Percentiles rank a stretch among this genome's conserved stretches.
Conservation (phyloP, 129 eudicot species). For the Lactuca saligna region DNA sequence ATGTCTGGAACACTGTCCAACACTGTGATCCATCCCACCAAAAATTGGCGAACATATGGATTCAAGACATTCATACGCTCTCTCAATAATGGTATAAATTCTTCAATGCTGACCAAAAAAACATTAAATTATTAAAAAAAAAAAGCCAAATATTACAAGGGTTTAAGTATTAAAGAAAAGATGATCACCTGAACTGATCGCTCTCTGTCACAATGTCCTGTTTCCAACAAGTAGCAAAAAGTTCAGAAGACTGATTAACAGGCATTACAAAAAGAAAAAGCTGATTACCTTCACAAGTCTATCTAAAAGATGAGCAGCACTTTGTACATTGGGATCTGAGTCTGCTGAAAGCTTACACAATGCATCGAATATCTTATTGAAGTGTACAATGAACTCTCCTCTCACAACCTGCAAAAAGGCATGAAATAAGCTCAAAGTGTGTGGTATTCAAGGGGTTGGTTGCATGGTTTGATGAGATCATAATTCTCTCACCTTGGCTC, state of each 20-base stretch:
- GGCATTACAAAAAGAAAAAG: not conserved
- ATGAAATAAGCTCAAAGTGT: conserved; percentile 24
- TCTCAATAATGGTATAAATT: conserved; percentile 93
- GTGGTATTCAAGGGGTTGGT: conserved; percentile 8
- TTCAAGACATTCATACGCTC: conserved; percentile 96
- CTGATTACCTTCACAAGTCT: conserved; percentile 35
- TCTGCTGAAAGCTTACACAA: conserved; percentile 97
- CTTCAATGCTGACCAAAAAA: conserved; percentile 71
- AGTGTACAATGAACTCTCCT: conserved; percentile 90
- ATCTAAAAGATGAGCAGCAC: conserved; percentile 98
- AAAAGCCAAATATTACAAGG: not conserved
- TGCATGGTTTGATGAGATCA: not conserved
- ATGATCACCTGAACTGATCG: conserved; percentile 81
- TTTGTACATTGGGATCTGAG: conserved; percentile 96
- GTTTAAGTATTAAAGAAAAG: too few relatives aligned
- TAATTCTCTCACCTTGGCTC: conserved; percentile 45
- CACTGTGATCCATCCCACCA: conserved; percentile 97
- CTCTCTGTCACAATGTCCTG: conserved; percentile 97
- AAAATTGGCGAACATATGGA: conserved; percentile 94
- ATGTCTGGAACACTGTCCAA: conserved; percentile 97
- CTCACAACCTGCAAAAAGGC: conserved; percentile 79
- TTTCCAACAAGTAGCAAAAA: not conserved
- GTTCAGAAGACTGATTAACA: not conserved
- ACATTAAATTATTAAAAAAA: not conserved
- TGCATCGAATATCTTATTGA: conserved; percentile 94